Base-by-base conservation (phyloP, 2,329 filamentous ascomycete genomes). In the Canariomyces notabilis region DNA sequence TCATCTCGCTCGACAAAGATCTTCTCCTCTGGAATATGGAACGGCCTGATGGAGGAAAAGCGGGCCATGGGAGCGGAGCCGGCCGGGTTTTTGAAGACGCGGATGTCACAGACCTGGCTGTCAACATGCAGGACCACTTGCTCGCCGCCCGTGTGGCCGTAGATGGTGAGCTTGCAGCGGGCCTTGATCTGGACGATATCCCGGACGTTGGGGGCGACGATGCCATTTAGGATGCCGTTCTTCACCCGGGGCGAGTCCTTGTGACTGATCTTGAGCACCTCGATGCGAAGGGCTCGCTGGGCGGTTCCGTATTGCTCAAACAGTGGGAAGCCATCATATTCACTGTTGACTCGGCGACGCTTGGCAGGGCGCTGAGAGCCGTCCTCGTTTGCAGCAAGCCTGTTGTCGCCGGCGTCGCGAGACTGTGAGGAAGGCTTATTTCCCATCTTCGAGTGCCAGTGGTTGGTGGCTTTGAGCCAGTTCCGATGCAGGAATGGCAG, bases 401-500 rank as follows among this genome's bases (percentile, higher is more conserved):
- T 55, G 40, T n/a, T n/a, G n/a, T 56, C 53, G 47, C 59, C 60
- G 48, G 60, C 54, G 51, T 68, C 64, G 49, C 42, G 43, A 58
- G 65, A 57, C 40, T 65, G 65, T 31, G 68, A 64, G 14, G 70
- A 69, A 12, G 67, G 54, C 48, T 68, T 69, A 57, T 64, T 69
- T 42, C 71, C 71, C 71, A 75, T 74, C 21, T 50, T 55, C 49
- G 61, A 58, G 57, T 73, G 68, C 55, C 64, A 64, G 50, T 69
- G 65, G 49, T 70, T 70, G 59, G 75, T 64, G 38, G 68, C 69
- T 51, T 65, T 69, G 52, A 71, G 66, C 74, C 72, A 77, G 59
- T 74, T 76, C 60, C 75, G 71, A 55, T 76, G 73, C 49, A 79
- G 71, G 61, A 75, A 79, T 50, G 76, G 75, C 46, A 73, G 65